Conservation (phyloP, 2,329 filamentous ascomycete genomes). For the Teratosphaeria epicoccoides region DNA sequence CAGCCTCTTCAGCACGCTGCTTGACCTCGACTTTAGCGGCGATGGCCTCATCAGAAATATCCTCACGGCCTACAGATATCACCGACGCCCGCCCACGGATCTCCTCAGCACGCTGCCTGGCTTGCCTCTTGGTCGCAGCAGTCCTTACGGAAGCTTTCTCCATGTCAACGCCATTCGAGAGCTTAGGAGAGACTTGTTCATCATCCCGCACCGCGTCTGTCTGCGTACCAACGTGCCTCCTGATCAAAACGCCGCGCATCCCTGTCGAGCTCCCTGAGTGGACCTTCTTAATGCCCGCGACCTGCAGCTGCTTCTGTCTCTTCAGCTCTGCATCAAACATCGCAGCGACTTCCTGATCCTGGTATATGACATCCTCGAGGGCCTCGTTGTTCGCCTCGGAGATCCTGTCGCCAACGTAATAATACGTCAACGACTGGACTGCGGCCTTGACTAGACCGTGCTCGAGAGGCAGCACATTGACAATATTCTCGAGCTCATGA, state of each 20-base stretch:
- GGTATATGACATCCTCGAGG: background rate
- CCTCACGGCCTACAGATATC: too few species aligned
- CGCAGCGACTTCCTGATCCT: background rate
- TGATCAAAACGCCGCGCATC: background rate
- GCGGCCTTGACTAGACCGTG: background rate
- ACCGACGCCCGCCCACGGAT: too few species aligned
- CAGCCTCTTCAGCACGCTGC: background rate
- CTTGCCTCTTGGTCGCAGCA: background rate
- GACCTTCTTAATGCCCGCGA: background rate
- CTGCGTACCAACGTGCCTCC: background rate
- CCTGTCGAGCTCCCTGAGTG: background rate
- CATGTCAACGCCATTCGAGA: background rate
- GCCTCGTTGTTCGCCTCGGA: background rate
- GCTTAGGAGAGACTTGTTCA: background rate
- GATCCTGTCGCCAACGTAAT: background rate
- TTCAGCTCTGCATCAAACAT: background rate
- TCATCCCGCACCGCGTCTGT: background rate
- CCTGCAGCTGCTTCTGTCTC: background rate
- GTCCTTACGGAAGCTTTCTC: background rate
- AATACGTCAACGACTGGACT: background rate
- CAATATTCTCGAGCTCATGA: background rate
- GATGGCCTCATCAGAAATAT: too few species aligned
- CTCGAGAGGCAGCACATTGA: background rate
- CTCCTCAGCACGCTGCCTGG: background rate
- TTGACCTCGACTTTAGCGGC: too few species aligned